Base-by-base conservation (phyloP, 306 rosid species). In the Quercus aquifolioides region DNA sequence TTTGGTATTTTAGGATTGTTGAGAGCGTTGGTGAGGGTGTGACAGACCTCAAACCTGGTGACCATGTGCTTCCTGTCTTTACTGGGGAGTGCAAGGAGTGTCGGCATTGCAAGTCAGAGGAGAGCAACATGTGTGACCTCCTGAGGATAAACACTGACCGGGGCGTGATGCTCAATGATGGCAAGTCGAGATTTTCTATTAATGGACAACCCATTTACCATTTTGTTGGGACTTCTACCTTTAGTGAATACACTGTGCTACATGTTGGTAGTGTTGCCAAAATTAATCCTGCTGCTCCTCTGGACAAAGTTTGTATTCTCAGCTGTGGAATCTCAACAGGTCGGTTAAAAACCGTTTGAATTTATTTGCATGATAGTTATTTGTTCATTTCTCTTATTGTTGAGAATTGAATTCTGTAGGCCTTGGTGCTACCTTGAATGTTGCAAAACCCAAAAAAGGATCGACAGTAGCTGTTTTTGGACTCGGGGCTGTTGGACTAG, bases 291-390 rank as follows among this genome's bases (percentile, higher is more conserved):
- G 91, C 84, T 14, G 97, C 97, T 0, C 98, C 98, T 12, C 94
- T 94, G 12, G 98, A 94, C 86, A 90, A 94, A 89, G 91, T 94
- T n/a, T 94, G 97, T 70, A 4, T 94, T 54, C 98, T 94, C 78
- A 94, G 98, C 54, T 94, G 97, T 51, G 97, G 98, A 82, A 82
- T 94, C 1, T 88, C 94, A 86, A 94, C 97, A 78, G 98, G 98
- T 90, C 56, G 17, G 79, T 2, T 49, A 10, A 49, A 3, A 49
- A 49, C 15, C 5, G 0, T 49, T 1, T 12, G 15, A 49, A 49
- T 49, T 10, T 12, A 11, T 12, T 49, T 12, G 15, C 4, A 3
- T 49, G 4, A 49, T 49, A 12, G 15, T 49, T 49, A 49, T 49
- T 49, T 49, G 54, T 49, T 49, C 15, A 11, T 12, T 49, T 12